A percentile compares a stretch with the other conserved stretches of the same genome.
These are phyloP conservation scores for Fusarium nanum DNA, from an alignment of 2,329 filamentous ascomycete species.

Conservation along the genomic window DNA sequence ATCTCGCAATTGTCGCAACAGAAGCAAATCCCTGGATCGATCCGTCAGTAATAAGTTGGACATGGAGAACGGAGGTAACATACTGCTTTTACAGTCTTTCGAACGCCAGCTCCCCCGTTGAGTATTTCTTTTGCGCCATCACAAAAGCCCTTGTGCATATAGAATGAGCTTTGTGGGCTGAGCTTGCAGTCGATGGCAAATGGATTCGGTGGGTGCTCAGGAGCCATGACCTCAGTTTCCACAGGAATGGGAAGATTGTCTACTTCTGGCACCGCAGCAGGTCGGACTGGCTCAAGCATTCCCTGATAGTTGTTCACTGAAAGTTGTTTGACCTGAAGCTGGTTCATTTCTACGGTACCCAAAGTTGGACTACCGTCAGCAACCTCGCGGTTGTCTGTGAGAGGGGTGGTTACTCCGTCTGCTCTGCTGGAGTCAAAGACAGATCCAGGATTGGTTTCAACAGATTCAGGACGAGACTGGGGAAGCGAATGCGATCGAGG, in stretches of 20 bases:
- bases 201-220: conserved; percentile 35
- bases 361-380: conserved; percentile 43
- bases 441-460: conserved; percentile 43
- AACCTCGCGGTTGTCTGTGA: conserved; percentile 39
- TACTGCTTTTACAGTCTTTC: conserved; percentile 63
- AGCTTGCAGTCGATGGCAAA: conserved; percentile 56
- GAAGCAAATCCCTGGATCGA: conserved; percentile 55
- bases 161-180: conserved; percentile 61
- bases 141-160: conserved; percentile 66
- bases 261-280: conserved; percentile 23
- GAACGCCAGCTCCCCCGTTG: conserved; percentile 62
- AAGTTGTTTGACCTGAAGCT: conserved; percentile 29
- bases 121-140: conserved; percentile 64
- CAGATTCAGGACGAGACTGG: conserved; percentile 43
- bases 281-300: conserved; percentile 13
- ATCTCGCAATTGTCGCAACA: conserved; percentile 61
- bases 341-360: conserved; percentile 39
- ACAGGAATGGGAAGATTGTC: conserved; percentile 46
- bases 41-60: conserved; percentile 2
- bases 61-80: conserved; percentile 28
- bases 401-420: conserved; percentile 37
- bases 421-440: conserved; percentile 40
- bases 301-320: conserved; percentile 36
- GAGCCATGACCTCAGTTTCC: conserved; percentile 28
- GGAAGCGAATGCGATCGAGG: conserved; percentile 34